phyloP scores from a whole-genome alignment of 352 stramenopile species.

The Halophytophthora polymorphica region DNA sequence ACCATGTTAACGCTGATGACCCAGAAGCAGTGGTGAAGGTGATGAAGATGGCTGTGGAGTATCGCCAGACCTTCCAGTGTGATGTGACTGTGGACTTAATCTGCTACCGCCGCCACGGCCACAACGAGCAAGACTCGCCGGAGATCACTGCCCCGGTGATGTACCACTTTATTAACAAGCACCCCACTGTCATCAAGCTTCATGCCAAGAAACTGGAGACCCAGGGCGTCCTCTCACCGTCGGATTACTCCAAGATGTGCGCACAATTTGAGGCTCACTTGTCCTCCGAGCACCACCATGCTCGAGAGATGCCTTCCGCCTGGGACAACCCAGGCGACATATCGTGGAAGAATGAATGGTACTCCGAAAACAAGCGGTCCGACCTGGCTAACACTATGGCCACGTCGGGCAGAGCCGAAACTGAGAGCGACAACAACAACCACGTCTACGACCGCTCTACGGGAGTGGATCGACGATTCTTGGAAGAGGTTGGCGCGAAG shows the following conservation, averaged over 20 bases:
- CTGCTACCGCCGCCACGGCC: conserved; percentile 97
- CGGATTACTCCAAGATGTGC: conserved; percentile 51
- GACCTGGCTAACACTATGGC: conserved; percentile 4
- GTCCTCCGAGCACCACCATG: conserved; percentile 68
- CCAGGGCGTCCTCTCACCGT: conserved; percentile 44
- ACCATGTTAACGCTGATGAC: conserved; percentile 97
- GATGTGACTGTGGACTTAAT: conserved; percentile 99
- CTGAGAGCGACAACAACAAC: conserved; percentile 15
- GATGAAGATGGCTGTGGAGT: conserved; percentile 92
- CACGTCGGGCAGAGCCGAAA: conserved; percentile 12
- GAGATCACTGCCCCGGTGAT: conserved; percentile 88
- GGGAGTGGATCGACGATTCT: conserved; percentile 67
- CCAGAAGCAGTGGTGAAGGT: conserved; percentile 90
- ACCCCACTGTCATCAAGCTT: conserved; percentile 74
- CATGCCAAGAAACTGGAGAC: conserved; percentile 72
- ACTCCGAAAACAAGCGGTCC: conserved; percentile 24
- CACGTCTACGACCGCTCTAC: conserved; percentile 49
- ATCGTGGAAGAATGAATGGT: conserved; percentile 68
- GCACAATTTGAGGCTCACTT: conserved; percentile 65
- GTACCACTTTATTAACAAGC: conserved; percentile 89
- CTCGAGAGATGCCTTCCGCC: conserved; percentile 58
- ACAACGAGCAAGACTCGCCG: conserved; percentile 96
- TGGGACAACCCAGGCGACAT: conserved; percentile 75
- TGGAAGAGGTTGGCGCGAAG: conserved; percentile 72
- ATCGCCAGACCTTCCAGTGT: conserved; percentile 89